These are phyloP conservation scores for Fusarium redolens DNA, from an alignment of 2,329 filamentous ascomycete genomes.

Conservation along the genomic window DNA sequence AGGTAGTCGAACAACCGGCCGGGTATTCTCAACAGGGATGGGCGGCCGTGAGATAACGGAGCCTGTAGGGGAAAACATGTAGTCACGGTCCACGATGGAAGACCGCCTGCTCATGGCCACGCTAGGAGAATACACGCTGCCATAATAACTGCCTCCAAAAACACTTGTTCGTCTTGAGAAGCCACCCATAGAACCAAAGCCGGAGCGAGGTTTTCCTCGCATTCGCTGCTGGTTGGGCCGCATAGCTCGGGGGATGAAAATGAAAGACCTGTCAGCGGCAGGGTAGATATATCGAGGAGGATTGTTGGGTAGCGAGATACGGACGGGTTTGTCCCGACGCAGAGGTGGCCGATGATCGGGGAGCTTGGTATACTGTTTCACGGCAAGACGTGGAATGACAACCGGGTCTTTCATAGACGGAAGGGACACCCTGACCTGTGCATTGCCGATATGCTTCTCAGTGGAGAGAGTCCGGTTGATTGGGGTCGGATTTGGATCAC, in stretches of 20 bases:
- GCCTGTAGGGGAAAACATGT: constrained; percentile 81
- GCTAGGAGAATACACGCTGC: constrained; percentile 87
- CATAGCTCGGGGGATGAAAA: constrained; percentile 95
- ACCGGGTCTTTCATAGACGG: constrained; percentile 79
- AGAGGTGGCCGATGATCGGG: constrained; percentile 95
- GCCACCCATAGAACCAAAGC: constrained; percentile 73
- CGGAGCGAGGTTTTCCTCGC: constrained; percentile 76
- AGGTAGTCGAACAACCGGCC: constrained; percentile 86
- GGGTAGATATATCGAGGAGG: constrained; percentile 91
- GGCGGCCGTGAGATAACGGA: constrained; percentile 79
- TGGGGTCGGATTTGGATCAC: constrained; percentile 68
- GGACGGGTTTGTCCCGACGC: constrained; percentile 94
- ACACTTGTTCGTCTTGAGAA: constrained; percentile 86
- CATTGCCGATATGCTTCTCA: constrained; percentile 84
- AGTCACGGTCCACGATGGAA: constrained; percentile 77
- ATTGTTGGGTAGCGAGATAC: constrained; percentile 86
- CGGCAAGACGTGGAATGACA: constrained; percentile 78
- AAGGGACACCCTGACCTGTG: constrained; percentile 84
- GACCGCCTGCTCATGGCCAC: constrained; percentile 90
- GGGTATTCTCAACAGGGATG: constrained; percentile 68
- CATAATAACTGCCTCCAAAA: constrained; percentile 75
- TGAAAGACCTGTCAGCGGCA: constrained; percentile 89
- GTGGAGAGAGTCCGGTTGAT: constrained; percentile 85
- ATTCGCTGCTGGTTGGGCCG: constrained; percentile 90
- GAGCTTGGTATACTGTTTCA: constrained; percentile 92